A percentile compares a stretch with the other conserved stretches of the same genome.
These are phyloP conservation scores for Cercospora zeina DNA, from an alignment of 2,329 filamentous ascomycete species.

Conservation along the genomic window DNA sequence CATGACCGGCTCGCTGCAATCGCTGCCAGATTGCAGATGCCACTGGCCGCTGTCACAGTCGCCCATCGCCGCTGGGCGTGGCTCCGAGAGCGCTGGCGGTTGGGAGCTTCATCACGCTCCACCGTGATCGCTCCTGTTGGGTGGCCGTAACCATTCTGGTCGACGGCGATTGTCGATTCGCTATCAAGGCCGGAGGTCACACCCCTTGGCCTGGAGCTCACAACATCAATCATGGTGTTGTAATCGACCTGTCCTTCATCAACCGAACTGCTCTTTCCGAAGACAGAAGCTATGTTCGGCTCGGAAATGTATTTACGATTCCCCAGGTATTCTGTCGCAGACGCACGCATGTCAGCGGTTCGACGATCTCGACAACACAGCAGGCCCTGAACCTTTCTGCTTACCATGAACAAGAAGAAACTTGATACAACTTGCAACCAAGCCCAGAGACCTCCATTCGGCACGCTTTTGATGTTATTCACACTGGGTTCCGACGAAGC, in stretches of 20 bases:
- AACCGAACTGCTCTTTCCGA: conserved; percentile 24
- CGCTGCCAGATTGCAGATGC: too few species aligned
- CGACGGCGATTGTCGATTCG: conserved; percentile 14
- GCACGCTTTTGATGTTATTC: conserved; percentile 47
- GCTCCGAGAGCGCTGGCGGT: not conserved
- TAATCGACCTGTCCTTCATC: conserved; percentile 31
- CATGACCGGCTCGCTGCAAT: too few species aligned
- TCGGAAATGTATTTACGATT: conserved; percentile 49
- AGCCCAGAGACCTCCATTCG: conserved; percentile 50
- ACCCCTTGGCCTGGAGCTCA: conserved; percentile 20
- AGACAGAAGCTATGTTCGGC: conserved; percentile 28
- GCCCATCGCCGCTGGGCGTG: not conserved
- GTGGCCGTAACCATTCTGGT: conserved; percentile 13
- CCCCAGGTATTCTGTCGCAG: conserved; percentile 33
- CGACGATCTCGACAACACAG: not conserved
- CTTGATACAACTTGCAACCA: conserved; percentile 52
- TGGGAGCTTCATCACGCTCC: not conserved
- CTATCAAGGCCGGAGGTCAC: conserved; percentile 21
- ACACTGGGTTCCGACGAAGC: conserved; percentile 42
- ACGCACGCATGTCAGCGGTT: not conserved
- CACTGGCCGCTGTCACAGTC: not conserved
- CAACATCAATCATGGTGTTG: conserved; percentile 30
- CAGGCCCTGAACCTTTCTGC: not conserved
- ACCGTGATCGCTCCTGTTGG: conserved; percentile 1
- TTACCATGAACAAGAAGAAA: conserved; percentile 51